phyloP scores from a whole-genome alignment of 2,329 filamentous ascomycete species.

The Penicillium hesseltinei region DNA sequence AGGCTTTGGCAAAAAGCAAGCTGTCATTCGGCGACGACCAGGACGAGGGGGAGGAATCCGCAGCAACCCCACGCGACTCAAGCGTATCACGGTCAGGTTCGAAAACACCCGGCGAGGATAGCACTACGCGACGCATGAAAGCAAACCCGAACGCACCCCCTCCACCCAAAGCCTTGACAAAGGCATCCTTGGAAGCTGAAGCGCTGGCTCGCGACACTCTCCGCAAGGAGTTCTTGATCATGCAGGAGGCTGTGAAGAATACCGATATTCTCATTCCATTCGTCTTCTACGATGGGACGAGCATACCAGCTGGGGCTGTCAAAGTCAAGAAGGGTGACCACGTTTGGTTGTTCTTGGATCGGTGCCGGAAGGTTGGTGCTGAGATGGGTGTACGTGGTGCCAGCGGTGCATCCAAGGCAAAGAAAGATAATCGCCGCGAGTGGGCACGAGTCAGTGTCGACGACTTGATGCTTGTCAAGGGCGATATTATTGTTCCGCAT shows the following conservation, averaged over 20 bases:
- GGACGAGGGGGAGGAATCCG: constrained; percentile 48
- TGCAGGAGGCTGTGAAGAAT: constrained; percentile 83
- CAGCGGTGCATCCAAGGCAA: constrained; percentile 43
- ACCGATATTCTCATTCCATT: constrained; percentile 91
- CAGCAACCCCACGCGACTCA: constrained; percentile 38
- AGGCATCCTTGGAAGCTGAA: constrained; percentile 72
- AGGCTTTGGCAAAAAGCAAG: constrained; percentile 57
- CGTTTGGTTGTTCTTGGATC: constrained; percentile 89
- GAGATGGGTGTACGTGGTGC: constrained; percentile 70
- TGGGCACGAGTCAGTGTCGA: constrained; percentile 95
- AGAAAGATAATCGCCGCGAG: constrained; percentile 66
- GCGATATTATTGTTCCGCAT: constrained; percentile 89
- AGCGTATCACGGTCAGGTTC: constrained; percentile 40
- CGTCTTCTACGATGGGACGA: constrained; percentile 94
- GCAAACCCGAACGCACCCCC: constrained; percentile 46
- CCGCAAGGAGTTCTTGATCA: constrained; percentile 73
- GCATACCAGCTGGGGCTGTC: constrained; percentile 78
- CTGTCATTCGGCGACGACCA: constrained; percentile 66
- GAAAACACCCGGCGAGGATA: constrained; percentile 37
- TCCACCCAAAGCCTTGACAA: constrained; percentile 74
- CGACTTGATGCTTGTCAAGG: constrained; percentile 88
- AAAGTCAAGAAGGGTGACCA: constrained; percentile 90
- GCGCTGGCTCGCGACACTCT: constrained; percentile 72
- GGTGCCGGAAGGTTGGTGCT: constrained; percentile 84
- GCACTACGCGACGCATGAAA: constrained; percentile 37